A percentile compares a stretch with the other conserved stretches of the same genome.
These are phyloP conservation scores for Leucogyrophana mollusca DNA, from an alignment of 768 basidiomycete genomes.

Conservation along the genomic window DNA sequence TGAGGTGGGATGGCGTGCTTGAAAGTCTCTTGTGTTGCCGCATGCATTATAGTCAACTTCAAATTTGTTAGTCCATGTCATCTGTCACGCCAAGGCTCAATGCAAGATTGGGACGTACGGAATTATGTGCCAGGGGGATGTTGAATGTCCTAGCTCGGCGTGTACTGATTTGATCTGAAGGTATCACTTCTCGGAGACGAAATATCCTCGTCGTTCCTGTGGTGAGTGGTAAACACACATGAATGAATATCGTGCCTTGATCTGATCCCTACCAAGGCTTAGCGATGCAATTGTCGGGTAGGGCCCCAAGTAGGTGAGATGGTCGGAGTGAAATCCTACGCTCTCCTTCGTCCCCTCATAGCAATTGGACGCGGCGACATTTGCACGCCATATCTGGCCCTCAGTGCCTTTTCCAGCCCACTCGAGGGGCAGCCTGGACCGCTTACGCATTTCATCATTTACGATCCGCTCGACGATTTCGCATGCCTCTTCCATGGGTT, in stretches of 20 bases:
- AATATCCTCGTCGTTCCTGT: constrained; percentile 69
- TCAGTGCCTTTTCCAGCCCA: constrained; percentile 45
- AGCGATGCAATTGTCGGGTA: constrained; percentile 85
- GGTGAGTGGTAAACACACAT: neutral
- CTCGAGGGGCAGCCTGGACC: constrained; percentile 62
- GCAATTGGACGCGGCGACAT: constrained; percentile 84
- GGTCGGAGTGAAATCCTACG: constrained; percentile 82
- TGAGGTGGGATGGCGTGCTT: constrained; percentile 82
- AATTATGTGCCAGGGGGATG: constrained; percentile 75
- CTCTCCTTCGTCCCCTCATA: constrained; percentile 81
- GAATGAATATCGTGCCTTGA: too few species aligned
- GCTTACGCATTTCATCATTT: constrained; percentile 64
- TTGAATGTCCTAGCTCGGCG: constrained; percentile 74
- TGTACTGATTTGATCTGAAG: constrained; percentile 52
- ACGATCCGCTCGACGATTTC: constrained; percentile 65
- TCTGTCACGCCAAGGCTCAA: constrained; percentile 1
- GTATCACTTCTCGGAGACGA: constrained; percentile 74
- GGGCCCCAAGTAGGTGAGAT: constrained; percentile 77
- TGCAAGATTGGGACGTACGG: constrained; percentile 45
- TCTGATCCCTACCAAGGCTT: constrained; percentile 57
- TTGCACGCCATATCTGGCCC: constrained; percentile 62
- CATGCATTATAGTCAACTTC: constrained; percentile 86
- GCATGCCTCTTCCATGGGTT: constrained; percentile 80
- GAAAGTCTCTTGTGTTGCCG: constrained; percentile 77
- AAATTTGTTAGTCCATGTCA: constrained; percentile 1